Percentiles rank a stretch among this genome's conserved stretches.
phyloP scores from a whole-genome alignment of 2,329 filamentous ascomycete genomes.

The Penicillium fuscoglaucum region DNA sequence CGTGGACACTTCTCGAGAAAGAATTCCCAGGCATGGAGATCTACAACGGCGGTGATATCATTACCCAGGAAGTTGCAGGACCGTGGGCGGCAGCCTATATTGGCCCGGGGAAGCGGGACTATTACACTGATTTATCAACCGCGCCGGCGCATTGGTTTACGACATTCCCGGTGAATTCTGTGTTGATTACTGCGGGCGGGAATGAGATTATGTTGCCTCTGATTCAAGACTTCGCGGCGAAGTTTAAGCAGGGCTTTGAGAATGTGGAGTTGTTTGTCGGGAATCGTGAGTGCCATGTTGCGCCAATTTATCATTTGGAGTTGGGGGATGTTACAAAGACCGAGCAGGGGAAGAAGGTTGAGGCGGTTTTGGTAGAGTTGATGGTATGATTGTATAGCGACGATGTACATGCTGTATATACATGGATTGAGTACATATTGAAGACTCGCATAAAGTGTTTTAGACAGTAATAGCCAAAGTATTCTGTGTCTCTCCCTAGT shows the following conservation, averaged over 20 bases:
- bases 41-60: conserved; percentile 55
- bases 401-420: neutral
- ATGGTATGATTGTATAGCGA: conserved; percentile 5
- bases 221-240: conserved; percentile 53
- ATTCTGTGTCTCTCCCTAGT: neutral
- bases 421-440: neutral
- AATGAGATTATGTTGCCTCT: conserved; percentile 59
- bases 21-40: conserved; percentile 44
- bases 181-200: conserved; percentile 56
- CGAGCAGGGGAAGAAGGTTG: conserved; percentile 42
- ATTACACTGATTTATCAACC: conserved; percentile 55
- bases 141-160: conserved; percentile 58
- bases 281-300: conserved; percentile 43
- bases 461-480: too few species aligned
- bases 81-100: conserved; percentile 55
- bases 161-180: conserved; percentile 48
- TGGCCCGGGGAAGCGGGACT: conserved; percentile 42
- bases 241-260: conserved; percentile 45
- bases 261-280: conserved; percentile 40
- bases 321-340: conserved; percentile 39
- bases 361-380: conserved; percentile 35
- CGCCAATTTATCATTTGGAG: conserved; percentile 43
- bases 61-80: conserved; percentile 43
- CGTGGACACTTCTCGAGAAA: conserved; percentile 58
- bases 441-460: neutral